Evolutionary conservation across 2,329 filamentous ascomycete species (phyloP), one percentile per base, ranked within the genome.

Genomic region (Aspergillus udagawae): DNA sequence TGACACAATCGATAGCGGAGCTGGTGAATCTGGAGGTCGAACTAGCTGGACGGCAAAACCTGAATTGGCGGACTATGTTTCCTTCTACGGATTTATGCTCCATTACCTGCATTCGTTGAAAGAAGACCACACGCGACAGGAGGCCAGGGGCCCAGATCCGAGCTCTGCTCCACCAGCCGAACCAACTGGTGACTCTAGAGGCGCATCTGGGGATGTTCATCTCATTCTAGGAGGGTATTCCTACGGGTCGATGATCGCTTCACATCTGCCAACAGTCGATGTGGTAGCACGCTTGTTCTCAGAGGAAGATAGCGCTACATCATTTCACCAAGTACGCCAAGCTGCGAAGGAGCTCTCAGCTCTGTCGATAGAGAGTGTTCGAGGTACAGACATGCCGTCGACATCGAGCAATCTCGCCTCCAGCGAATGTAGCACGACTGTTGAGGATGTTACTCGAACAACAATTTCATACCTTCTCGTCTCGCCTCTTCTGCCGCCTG

Each of bases 31-130:
- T 0, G 83, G 84, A 54, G 92, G 92, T 4, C 83, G 83, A 51
- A 96, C 92, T 0, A 93, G 90, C 25, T 99, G 93, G 93, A 91
- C 90, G 1, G 88, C 87, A 3, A 89, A 85, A 64, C 84, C 90
- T 0, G 94, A 97, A 70, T 79, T 87, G 35, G 84, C 83, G 42
- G 94, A 99, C 71, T 97, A 95, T 73, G 83, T 84, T 52, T 90
- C 91, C 9, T 83, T 96, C 27, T 84, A 87, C n/a, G 91, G 87
- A 8, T 93, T 96, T 68, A 79, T 95, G 65, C 75, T 88, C 44
- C 82, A 88, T 65, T 96, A 95, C 67, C 75, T 91, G 44, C 82
- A 87, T 60, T 77, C 79, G 54, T 76, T 91, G 57, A 75, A 47
- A 38, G 81, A 23, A 29, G 32, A 20, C 51, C 28, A 48, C 29